Conservation (phyloP, 495 filamentous ascomycete species). For the Hypoxylon fuscum region DNA sequence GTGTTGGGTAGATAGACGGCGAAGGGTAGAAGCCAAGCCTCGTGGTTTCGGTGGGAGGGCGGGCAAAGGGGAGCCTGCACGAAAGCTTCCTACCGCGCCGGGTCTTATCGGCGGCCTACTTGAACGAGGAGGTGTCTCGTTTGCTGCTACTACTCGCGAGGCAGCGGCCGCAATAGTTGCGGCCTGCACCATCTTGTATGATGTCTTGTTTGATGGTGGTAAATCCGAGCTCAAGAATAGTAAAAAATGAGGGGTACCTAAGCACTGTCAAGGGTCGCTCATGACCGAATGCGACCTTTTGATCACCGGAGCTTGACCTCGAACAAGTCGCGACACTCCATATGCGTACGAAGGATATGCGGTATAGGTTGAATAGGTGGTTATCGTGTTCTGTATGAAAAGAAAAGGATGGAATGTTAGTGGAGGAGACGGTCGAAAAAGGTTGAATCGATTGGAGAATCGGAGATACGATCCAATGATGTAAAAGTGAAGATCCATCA, state of each 20-base stretch:
- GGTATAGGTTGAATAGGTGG: background rate
- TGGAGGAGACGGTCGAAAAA: conserved; percentile 3
- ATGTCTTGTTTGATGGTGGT: no score
- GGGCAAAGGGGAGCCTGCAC: conserved; percentile 59
- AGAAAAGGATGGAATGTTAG: background rate
- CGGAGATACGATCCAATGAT: conserved; percentile 36
- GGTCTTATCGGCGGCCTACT: conserved; percentile 31
- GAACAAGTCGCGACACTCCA: conserved; percentile 6
- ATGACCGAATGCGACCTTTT: conserved; percentile 9
- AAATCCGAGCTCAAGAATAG: conserved; percentile 28
- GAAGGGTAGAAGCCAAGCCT: conserved; percentile 41
- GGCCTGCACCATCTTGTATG: conserved; percentile 48
- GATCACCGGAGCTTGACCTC: conserved; percentile 2
- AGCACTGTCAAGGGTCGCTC: conserved; percentile 4
- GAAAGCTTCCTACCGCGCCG: conserved; percentile 54
- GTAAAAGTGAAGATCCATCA: conserved; percentile 18
- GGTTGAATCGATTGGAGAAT: conserved; percentile 23
- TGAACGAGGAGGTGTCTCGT: conserved; percentile 36
- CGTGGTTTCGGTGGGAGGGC: conserved; percentile 23
- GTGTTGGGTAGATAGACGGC: conserved; percentile 67
- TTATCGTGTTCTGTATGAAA: background rate
- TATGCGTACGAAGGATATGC: background rate
- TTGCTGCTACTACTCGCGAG: no score
- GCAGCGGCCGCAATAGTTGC: conserved; percentile 40
- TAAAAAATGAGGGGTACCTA: conserved; percentile 11